Percentiles rank a stretch among this genome's conserved stretches.
These are phyloP conservation scores for Solanum dulcamara DNA, from an alignment of 257 asterid species.

Conservation along the genomic window DNA sequence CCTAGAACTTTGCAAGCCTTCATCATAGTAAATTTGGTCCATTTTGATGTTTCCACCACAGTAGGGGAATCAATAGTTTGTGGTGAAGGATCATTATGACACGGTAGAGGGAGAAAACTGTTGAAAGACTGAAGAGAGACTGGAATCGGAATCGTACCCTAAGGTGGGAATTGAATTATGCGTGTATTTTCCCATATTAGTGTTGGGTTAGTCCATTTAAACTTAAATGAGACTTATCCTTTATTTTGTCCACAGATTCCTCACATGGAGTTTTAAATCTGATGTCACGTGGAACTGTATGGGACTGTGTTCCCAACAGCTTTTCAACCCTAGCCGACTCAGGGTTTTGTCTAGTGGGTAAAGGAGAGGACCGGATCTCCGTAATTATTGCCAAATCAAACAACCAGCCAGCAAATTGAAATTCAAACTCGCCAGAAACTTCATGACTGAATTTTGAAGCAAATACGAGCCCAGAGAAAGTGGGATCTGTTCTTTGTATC, in stretches of 20 bases:
- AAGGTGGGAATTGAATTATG: too few species aligned
- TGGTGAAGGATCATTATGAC: neutral
- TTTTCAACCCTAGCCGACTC: neutral
- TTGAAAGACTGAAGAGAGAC: too few species aligned
- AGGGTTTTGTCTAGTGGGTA: neutral
- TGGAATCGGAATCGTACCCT: too few species aligned
- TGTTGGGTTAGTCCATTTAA: neutral
- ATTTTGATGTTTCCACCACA: neutral
- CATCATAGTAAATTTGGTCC: neutral
- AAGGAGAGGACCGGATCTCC: neutral
- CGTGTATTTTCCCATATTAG: neutral
- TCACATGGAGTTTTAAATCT: too few species aligned
- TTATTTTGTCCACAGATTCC: neutral
- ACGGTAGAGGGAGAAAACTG: neutral
- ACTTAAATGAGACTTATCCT: neutral
- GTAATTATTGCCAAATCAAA: neutral
- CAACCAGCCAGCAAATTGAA: too few species aligned
- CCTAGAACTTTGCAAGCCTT: neutral
- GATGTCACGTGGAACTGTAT: neutral
- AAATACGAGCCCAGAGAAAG: too few species aligned
- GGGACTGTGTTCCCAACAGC: neutral
- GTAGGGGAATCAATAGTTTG: neutral
- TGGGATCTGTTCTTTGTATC: too few species aligned
- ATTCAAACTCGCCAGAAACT: too few species aligned
- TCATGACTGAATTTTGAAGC: too few species aligned